Percentiles rank a stretch among this genome's conserved stretches.
phyloP scores from a whole-genome alignment of 129 eudicot genomes.

The Flaveria brownii region DNA sequence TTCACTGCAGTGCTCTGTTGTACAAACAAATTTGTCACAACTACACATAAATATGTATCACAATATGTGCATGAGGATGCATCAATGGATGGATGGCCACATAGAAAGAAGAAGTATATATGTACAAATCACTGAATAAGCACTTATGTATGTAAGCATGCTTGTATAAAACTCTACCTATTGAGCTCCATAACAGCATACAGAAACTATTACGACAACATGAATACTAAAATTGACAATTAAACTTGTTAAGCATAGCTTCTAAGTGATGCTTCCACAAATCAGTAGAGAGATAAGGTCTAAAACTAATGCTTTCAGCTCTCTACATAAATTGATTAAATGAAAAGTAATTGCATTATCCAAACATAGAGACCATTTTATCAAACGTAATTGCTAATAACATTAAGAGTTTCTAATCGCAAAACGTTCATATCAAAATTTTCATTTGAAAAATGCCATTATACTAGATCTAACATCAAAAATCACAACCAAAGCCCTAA shows the following conservation, averaged over 20 bases:
- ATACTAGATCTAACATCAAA: background rate
- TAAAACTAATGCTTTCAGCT: too few species aligned
- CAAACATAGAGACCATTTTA: background rate
- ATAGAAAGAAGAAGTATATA: too few species aligned
- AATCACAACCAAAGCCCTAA: background rate
- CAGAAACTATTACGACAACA: background rate
- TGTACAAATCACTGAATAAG: too few species aligned
- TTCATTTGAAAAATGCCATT: background rate
- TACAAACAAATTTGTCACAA: slow-evolving; percentile 9
- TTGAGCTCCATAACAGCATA: slow-evolving; percentile 22
- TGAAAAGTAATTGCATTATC: background rate
- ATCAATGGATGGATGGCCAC: background rate
- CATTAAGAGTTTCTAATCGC: background rate
- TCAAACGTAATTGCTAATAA: background rate
- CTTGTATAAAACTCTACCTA: background rate
- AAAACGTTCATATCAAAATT: background rate
- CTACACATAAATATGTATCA: background rate
- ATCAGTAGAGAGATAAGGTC: background rate
- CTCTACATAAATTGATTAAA: background rate
- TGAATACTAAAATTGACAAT: background rate
- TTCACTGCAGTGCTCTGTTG: slow-evolving; percentile 45
- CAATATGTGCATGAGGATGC: background rate
- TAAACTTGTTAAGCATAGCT: background rate
- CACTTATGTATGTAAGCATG: background rate
- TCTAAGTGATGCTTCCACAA: background rate